Conservation (phyloP, 176 grass and related monocot genomes). For the Musa itinerans region DNA sequence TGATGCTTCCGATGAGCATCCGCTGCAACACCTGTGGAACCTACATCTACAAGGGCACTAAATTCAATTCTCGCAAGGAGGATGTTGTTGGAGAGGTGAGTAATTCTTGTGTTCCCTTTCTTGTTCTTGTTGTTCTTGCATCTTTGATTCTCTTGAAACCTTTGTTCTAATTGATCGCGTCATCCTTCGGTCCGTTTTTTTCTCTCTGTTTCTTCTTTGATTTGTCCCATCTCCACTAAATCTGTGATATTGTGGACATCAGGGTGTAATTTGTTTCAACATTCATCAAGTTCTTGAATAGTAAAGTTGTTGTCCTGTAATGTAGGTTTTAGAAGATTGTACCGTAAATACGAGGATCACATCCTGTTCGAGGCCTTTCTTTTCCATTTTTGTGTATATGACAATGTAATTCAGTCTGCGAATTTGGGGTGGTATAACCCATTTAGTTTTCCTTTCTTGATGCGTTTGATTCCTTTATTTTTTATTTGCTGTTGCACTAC, state of each 20-base stretch:
- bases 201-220: not conserved
- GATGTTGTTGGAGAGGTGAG: conserved; percentile 48
- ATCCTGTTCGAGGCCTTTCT: too few relatives aligned
- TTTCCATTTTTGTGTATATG: too few relatives aligned
- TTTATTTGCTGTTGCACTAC: not conserved
- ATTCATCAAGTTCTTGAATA: too few relatives aligned
- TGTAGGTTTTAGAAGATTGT: too few relatives aligned
- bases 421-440: too few relatives aligned
- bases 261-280: too few relatives aligned
- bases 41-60: conserved; percentile 80
- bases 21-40: conserved; percentile 56
- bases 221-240: not conserved
- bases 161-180: too few relatives aligned
- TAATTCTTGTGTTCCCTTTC: not conserved
- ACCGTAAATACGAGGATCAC: too few relatives aligned
- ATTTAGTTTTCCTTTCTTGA: not conserved
- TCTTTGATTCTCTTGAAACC: not conserved
- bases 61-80: conserved; percentile 84
- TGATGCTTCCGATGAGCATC: conserved; percentile 86
- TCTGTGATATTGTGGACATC: too few relatives aligned
- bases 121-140: not conserved
- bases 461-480: not conserved
- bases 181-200: not conserved
- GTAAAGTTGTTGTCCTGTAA: too few relatives aligned
- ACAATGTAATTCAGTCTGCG: too few relatives aligned